Evolutionary conservation across 2,329 filamentous ascomycete species (phyloP).

Genomic region (Cladosporium oxysporum): DNA sequence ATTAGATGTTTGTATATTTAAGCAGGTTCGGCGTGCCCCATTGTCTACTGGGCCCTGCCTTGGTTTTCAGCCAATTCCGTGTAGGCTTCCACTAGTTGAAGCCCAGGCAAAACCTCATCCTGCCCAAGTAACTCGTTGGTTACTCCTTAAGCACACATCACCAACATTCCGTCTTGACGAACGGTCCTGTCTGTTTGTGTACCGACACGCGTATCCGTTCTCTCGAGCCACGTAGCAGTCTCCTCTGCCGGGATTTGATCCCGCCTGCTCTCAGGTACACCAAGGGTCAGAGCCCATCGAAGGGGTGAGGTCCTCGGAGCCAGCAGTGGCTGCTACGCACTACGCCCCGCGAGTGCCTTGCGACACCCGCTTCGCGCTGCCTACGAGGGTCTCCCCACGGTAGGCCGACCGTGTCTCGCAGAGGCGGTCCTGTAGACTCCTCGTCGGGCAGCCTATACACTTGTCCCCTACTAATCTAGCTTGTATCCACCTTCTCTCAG

Average conservation of each 20-base stretch:
- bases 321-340: background rate
- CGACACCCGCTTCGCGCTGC: background rate
- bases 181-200: too few relatives aligned
- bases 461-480: background rate
- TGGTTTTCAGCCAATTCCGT: too few relatives aligned
- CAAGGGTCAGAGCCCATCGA: background rate
- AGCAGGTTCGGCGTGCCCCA: too few relatives aligned
- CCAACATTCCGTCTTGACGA: too few relatives aligned
- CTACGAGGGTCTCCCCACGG: background rate
- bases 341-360: background rate
- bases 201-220: too few relatives aligned
- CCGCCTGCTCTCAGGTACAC: background rate
- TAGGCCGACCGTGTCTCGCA: conserved; percentile 4
- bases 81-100: too few relatives aligned
- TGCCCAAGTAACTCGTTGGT: too few relatives aligned
- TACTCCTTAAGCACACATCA: too few relatives aligned
- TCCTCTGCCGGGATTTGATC: background rate
- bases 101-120: too few relatives aligned
- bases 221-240: too few relatives aligned
- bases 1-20: too few relatives aligned
- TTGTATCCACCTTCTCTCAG: background rate
- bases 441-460: background rate
- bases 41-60: too few relatives aligned
- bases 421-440: background rate
- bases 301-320: background rate